Conservation (phyloP, 495 filamentous ascomycete genomes). For the Penicillium roqueforti region DNA sequence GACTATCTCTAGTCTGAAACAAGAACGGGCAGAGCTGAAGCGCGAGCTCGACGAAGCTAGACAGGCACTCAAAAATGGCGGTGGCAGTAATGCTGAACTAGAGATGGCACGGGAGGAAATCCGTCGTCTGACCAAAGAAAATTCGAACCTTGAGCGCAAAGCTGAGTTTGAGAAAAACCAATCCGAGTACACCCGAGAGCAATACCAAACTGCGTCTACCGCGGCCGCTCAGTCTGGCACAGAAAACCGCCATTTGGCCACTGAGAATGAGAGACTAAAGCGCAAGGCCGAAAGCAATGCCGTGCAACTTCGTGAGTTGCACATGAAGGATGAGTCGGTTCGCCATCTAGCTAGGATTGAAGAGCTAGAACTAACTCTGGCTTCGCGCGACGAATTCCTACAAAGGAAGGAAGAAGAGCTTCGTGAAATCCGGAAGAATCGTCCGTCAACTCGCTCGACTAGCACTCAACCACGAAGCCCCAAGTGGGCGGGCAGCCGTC, state of each 20-base stretch:
- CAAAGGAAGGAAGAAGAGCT: conserved; percentile 59
- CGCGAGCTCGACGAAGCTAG: conserved; percentile 48
- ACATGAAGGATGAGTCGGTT: conserved; percentile 37
- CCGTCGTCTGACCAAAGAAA: conserved; percentile 40
- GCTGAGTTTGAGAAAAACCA: conserved; percentile 49
- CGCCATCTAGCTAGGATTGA: conserved; percentile 39
- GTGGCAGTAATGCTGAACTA: conserved; percentile 47
- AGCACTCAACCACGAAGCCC: conserved; percentile 47
- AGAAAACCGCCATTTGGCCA: conserved; percentile 48
- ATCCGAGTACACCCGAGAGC: conserved; percentile 55
- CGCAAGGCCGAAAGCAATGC: conserved; percentile 50
- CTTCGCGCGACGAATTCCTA: conserved; percentile 45
- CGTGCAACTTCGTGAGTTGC: conserved; percentile 47
- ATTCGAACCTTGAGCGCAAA: conserved; percentile 42
- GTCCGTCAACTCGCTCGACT: conserved; percentile 43
- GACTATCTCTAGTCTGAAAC: conserved; percentile 46
- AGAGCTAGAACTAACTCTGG: conserved; percentile 46
- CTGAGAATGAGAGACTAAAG: conserved; percentile 44
- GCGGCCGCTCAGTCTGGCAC: conserved; percentile 44
- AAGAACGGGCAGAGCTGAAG: conserved; percentile 45
- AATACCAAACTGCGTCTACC: conserved; percentile 62
- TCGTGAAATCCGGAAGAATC: conserved; percentile 49
- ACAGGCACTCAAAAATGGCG: conserved; percentile 44
- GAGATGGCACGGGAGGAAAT: conserved; percentile 44
- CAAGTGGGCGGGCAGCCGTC: conserved; percentile 41